Conservation (phyloP, 306 rosid species). For the Vigna reflexopilosa region DNA sequence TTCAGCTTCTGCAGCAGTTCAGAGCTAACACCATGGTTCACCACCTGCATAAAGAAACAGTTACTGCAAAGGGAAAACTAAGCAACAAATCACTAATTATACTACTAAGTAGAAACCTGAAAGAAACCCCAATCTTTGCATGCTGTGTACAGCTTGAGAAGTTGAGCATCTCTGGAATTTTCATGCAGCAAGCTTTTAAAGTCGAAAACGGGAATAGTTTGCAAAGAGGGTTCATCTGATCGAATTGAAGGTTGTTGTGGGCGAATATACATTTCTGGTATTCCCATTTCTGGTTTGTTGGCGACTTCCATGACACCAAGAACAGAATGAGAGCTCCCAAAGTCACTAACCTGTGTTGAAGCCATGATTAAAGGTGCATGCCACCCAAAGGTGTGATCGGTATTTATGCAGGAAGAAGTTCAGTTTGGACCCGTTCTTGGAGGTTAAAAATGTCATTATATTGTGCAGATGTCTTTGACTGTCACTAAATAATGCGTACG, state of each 20-base stretch:
- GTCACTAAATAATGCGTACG: background rate
- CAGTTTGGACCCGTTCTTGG: conserved; percentile 38
- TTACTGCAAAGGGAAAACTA: background rate
- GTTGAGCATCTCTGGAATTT: conserved; percentile 43
- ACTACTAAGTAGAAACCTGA: conserved; percentile 56
- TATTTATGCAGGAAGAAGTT: conserved; percentile 38
- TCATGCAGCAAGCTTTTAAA: conserved; percentile 39
- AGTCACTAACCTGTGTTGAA: conserved; percentile 16
- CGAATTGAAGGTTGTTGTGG: conserved; percentile 41
- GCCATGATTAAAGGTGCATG: conserved; percentile 27
- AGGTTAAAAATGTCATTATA: conserved; percentile 4
- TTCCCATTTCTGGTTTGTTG: conserved; percentile 29
- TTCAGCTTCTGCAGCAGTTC: conserved; percentile 55
- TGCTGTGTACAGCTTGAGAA: conserved; percentile 57
- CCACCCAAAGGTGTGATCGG: background rate
- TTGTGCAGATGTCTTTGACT: background rate
- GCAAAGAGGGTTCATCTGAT: conserved; percentile 36
- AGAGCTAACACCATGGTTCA: conserved; percentile 76
- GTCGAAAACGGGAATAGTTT: conserved; percentile 66
- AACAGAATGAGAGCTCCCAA: conserved; percentile 41
- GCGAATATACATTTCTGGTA: conserved; percentile 59
- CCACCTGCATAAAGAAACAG: conserved; percentile 51
- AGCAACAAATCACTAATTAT: background rate
- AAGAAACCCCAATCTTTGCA: conserved; percentile 87
- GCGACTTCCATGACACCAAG: conserved; percentile 48